Base-by-base conservation (phyloP, 148 eudicot species). In the Camellia lanceoleosa region DNA sequence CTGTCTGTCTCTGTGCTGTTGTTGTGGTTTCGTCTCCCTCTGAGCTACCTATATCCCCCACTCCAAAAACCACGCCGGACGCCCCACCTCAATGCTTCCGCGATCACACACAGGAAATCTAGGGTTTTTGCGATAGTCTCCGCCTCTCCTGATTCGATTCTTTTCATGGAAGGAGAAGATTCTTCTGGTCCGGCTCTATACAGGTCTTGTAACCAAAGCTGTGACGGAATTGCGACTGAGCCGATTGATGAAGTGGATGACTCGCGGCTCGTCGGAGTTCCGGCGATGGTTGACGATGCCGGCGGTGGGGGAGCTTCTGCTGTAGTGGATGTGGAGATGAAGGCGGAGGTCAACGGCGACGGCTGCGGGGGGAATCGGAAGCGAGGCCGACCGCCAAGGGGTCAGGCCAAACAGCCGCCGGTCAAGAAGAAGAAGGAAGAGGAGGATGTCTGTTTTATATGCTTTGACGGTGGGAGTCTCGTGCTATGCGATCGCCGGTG, bases 401-500 rank as follows among this genome's bases (percentile, higher is more conserved):
- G 83, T 41, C 85, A 63, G 46, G 82, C 85, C 7, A 81, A 81
- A 18, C 58, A 86, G 62, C 69, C 79, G 60, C 76, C 88, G 78
- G 0, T 23, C 38, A 74, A 43, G 52, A 82, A 54, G 75, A 82
- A 69, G 80, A 87, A 83, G 77, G 93, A 87, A 68, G 97, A 91
- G 16, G 98, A 94, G 55, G 98, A 94, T 86, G 98, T 94, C 15
- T 94, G 98, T 77, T 94, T 94, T 64, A 94, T 94, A 30, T 94
- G 98, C 81, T 94, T 94, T 38, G 98, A 94, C 80, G 98, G 98
- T 5, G 98, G 98, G 52, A 87, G 84, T 20, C 92, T 94, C 15
- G 98, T 94, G 68, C 88, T 94, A 1, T 94, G 98, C 68, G 98
- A 94, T 88, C 91, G 92, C 73, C 88, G 91, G 98, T 94, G 67